Base-by-base conservation (phyloP, 1,284 basidiomycete genomes). In the Papiliotrema terrestris region DNA sequence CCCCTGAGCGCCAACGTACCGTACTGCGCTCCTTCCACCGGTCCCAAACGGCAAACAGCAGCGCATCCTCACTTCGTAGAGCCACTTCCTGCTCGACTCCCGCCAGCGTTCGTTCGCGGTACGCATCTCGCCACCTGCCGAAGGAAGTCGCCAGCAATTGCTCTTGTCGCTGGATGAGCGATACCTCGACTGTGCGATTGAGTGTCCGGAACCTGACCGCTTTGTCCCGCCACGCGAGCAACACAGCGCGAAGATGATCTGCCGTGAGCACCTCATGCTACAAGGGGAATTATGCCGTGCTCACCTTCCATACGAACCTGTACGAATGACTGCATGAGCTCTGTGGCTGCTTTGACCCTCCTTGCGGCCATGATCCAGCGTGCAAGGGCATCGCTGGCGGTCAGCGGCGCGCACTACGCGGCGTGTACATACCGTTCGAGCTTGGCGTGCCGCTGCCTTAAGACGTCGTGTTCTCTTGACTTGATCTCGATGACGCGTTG, bases 11-110 rank as follows among this genome's bases (percentile, higher is more conserved):
- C 4, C 32, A 26, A 52, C 71, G 51, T 25, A 71, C 66, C 35
- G 56, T 57, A 3, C 68, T 66, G 29, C 43, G 50, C 8, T 57
- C 68, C 23, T 65, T 67, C 73, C 72, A 74, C 29, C 47, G 62
- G 56, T 75, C 73, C 56, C 70, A 71, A 2, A 72, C 71, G 1
- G 55, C 49, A 48, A 73, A 75, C 26, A 74, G 50, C 2, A 75
- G 46, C 8, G 65, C 65, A 48, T 75, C 71, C 51, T 75, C 73
- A 46, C 66, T 65, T 22, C 70, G 60, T 11, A 64, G 56, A 1
- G 59, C 54, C 1, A 72, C 65, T 56, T 70, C 67, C 15, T 65
- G 53, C 50, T 66, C 69, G 60, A 47, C 36, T 17, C 6, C 5
- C 3, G 32, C 46, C 36, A 75, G 56, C 6, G 63, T 59, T 13